Base-by-base conservation (phyloP, 2,329 filamentous ascomycete species). In the Apiospora sp. region DNA sequence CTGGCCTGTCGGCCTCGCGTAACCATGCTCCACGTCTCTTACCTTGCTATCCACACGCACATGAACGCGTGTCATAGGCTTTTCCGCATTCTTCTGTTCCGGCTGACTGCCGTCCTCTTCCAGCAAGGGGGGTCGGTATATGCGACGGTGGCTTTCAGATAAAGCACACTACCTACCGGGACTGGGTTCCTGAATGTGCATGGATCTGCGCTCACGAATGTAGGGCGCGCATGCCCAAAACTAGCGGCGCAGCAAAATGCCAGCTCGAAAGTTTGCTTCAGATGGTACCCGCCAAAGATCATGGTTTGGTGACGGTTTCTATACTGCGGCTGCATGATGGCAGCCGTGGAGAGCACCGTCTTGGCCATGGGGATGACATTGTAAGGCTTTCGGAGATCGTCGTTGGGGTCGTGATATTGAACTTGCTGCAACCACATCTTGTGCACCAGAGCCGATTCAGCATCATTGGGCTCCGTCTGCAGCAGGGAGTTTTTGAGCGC, bases 151-250 rank as follows among this genome's bases (percentile, higher is more conserved):
- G 92, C 91, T 0, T 90, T 92, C n/a, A 94, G 84, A 76, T 94
- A 94, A 10, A 94, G 83, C 19, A 94, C 92, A 74, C 90, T 92
- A 69, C 92, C 92, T 1, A 94, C 92, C 0, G 92, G 92, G 0
- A 94, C 92, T 0, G 92, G 92, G 75, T 93, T 93, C 74, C 93
- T 89, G 79, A 94, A 94, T 0, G 92, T 94, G 74, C 89, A 92
- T 0, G 92, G 92, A 75, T 94, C 92, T 46, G 94, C 88, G 10
- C 90, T 92, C 70, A 94, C 85, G 84, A 94, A 94, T 22, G 90
- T 92, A 1, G 92, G 92, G 3, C 92, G 86, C 1, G 89, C 87
- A 78, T 93, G 92, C 0, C 92, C 89, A 78, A 93, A 93, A 12
- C 90, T 90, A 1, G 92, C 91, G 0, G 91, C 92, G 78, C 91